phyloP scores from a whole-genome alignment of 306 rosid species.

The Inga leiocalycina region DNA sequence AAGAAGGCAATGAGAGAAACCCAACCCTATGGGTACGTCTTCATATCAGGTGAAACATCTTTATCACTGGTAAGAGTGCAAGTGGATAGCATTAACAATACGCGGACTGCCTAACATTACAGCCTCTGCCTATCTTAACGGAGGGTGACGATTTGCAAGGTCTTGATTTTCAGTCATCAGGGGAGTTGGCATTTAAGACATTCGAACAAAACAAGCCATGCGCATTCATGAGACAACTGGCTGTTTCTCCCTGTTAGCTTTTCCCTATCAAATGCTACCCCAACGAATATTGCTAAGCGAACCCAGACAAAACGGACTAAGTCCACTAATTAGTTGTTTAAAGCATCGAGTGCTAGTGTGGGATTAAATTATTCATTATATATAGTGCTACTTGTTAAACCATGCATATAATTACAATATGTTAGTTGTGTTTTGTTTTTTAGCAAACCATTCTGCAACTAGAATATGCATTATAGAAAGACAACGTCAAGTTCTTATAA shows the following conservation, averaged over 20 bases:
- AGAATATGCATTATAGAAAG: background rate
- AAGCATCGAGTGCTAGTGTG: background rate
- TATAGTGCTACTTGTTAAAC: background rate
- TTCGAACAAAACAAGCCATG: slow-evolving; percentile 31
- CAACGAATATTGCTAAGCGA: slow-evolving; percentile 18
- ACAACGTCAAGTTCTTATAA: background rate
- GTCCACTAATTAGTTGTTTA: background rate
- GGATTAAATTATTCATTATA: background rate
- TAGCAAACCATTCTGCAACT: background rate
- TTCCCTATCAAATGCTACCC: slow-evolving; percentile 3
- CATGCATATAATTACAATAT: background rate
- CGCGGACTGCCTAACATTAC: slow-evolving; percentile 9
- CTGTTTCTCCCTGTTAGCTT: slow-evolving; percentile 23
- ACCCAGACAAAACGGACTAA: slow-evolving; percentile 19
- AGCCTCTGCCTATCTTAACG: background rate
- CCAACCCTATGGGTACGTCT: background rate
- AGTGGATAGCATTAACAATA: slow-evolving; percentile 33
- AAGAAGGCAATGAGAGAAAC: too few relatives aligned
- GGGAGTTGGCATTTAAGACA: slow-evolving; percentile 24
- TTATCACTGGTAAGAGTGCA: background rate
- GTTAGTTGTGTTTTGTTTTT: background rate
- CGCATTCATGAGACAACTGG: slow-evolving; percentile 27
- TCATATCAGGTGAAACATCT: background rate
- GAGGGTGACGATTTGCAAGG: slow-evolving; percentile 11
- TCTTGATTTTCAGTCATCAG: slow-evolving; percentile 21